These are phyloP conservation scores for Zygoascus biomembranicola DNA, from an alignment of 805 yeast species.

Conservation along the genomic window DNA sequence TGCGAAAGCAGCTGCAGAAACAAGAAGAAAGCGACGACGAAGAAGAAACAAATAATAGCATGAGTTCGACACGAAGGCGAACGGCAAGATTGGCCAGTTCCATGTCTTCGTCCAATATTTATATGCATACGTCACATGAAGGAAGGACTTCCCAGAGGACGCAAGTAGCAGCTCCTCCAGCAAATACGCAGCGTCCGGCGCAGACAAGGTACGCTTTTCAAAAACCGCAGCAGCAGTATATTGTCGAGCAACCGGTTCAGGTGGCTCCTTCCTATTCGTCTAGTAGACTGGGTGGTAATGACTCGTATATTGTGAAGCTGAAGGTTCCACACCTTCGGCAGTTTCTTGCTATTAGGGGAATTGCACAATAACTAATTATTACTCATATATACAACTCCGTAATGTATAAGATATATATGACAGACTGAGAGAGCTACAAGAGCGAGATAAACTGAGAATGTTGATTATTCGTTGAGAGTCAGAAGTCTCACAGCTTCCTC, in stretches of 20 bases:
- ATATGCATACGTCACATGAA: background rate
- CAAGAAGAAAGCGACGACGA: slow-evolving; percentile 20
- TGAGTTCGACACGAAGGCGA: background rate
- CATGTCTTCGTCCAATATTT: background rate
- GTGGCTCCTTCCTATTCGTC: background rate
- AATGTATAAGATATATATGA: background rate
- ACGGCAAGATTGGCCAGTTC: background rate
- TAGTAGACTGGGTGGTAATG: background rate
- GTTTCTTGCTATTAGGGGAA: slow-evolving; percentile 2
- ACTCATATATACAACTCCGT: background rate
- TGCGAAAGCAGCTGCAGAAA: slow-evolving; percentile 19
- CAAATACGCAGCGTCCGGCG: background rate
- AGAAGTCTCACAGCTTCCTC: slow-evolving; percentile 11
- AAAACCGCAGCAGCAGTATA: background rate
- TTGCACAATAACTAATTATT: background rate
- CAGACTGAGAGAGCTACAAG: background rate
- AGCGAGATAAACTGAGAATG: background rate
- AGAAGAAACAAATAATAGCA: slow-evolving; percentile 11
- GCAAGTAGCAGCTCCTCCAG: background rate
- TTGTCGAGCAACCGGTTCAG: background rate
- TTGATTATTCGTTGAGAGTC: slow-evolving; percentile 2
- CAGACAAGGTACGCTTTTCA: background rate
- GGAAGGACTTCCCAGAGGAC: background rate
- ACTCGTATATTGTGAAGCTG: slow-evolving; percentile 12
- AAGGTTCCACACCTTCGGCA: slow-evolving; percentile 12